Conservation (phyloP, 306 rosid genomes). For the Cyamopsis tetragonoloba region DNA sequence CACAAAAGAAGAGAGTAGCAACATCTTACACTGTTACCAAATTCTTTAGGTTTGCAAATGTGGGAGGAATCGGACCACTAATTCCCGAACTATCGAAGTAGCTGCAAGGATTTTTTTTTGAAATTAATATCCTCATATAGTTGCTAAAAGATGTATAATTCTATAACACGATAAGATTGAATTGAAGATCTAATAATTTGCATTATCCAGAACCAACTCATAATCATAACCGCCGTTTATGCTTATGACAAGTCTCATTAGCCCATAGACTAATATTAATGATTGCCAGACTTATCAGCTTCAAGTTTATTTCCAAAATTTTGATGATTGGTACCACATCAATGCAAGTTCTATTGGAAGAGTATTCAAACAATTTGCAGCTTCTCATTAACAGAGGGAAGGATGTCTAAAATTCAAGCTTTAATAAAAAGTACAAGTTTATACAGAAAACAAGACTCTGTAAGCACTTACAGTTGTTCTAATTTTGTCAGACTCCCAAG, state of each 20-base stretch:
- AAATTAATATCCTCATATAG: not conserved
- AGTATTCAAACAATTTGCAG: not conserved
- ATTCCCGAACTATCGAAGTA: constrained; percentile 71
- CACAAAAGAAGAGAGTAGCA: not conserved
- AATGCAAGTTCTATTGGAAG: not conserved
- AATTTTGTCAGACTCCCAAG: constrained; percentile 57
- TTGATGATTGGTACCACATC: not conserved
- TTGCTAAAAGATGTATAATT: not conserved
- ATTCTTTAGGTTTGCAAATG: constrained; percentile 55
- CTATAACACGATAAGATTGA: not conserved
- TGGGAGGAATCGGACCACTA: constrained; percentile 71
- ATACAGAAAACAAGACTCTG: not conserved
- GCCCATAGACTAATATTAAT: not conserved
- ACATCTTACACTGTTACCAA: constrained; percentile 52
- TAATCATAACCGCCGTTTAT: not conserved
- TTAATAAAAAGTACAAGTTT: not conserved
- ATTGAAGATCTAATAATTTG: not conserved
- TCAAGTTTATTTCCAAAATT: not conserved
- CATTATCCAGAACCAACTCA: not conserved
- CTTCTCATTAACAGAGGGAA: not conserved
- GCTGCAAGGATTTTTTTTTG: constrained; percentile 39
- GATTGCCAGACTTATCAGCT: not conserved
- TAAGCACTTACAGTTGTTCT: constrained; percentile 49
- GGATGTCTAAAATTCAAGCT: not conserved
- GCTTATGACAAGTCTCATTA: not conserved